Evolutionary conservation across 139 green algal species (phyloP).

Genomic region (Picochlorum sp.): DNA sequence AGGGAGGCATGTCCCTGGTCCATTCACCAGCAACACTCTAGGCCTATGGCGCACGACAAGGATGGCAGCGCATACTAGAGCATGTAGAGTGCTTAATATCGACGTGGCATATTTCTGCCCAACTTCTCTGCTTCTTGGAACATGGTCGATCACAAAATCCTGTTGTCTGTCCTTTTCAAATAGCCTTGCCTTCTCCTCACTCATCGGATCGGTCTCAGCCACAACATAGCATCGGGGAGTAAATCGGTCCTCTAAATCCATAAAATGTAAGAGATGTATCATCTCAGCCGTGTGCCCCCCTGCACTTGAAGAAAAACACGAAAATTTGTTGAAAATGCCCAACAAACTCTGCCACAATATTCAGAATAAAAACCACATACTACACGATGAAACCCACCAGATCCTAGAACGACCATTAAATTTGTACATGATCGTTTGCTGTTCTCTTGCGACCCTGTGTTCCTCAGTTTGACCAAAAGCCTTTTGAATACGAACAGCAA

Average conservation of each 20-base stretch:
- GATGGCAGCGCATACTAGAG: constrained; percentile 2
- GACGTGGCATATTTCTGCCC: constrained; percentile 72
- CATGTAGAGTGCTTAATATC: constrained; percentile 47
- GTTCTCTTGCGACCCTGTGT: background rate
- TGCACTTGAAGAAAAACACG: constrained; percentile 21
- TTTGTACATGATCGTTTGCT: background rate
- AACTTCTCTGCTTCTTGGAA: constrained; percentile 76
- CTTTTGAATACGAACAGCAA: no score
- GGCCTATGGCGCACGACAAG: background rate
- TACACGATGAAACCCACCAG: background rate
- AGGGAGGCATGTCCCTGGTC: constrained; percentile 81
- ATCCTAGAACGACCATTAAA: background rate
- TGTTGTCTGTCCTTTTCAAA: constrained; percentile 23
- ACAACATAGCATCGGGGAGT: constrained; percentile 60
- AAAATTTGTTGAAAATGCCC: background rate
- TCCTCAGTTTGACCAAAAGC: no score
- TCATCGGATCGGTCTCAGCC: constrained; percentile 62
- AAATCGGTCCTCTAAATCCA: constrained; percentile 50
- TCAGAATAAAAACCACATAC: background rate
- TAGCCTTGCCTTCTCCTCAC: constrained; percentile 40
- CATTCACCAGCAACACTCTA: constrained; percentile 67
- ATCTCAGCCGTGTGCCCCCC: constrained; percentile 91
- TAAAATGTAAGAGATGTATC: constrained; percentile 49
- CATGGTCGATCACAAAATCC: constrained; percentile 11
- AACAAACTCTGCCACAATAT: background rate